These are phyloP conservation scores for Warburgia ugandensis DNA, from an alignment of 164 flowering plant genomes.

Conservation along the genomic window DNA sequence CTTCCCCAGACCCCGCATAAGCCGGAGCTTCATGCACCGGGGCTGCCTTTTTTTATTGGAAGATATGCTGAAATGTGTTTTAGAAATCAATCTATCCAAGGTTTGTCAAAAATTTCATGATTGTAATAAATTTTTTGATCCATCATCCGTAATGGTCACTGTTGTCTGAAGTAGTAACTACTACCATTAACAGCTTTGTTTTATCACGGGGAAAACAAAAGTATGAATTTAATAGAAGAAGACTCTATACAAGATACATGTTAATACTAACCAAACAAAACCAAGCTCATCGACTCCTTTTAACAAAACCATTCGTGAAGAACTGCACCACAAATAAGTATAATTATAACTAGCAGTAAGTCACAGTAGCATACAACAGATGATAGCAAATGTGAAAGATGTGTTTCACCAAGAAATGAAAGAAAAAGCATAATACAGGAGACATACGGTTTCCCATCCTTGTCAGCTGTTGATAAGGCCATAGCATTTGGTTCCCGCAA, in stretches of 20 bases:
- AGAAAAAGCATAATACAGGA: constrained; percentile 9
- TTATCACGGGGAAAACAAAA: no score
- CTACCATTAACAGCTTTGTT: no score
- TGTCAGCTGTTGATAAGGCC: constrained; percentile 77
- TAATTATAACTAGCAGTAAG: not conserved
- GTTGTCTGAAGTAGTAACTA: no score
- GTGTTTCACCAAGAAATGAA: not conserved
- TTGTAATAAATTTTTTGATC: no score
- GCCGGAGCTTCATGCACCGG: no score
- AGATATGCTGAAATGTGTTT: no score
- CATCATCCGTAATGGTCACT: no score
- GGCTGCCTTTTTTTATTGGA: no score
- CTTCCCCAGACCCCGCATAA: no score
- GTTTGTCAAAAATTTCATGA: no score
- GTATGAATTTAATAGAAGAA: no score
- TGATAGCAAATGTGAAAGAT: not conserved
- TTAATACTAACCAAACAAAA: constrained; percentile 73
- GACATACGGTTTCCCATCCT: constrained; percentile 68
- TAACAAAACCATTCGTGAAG: constrained; percentile 87
- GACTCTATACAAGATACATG: not conserved
- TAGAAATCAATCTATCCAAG: no score
- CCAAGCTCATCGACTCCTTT: constrained; percentile 87
- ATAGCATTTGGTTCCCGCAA: constrained; percentile 93
- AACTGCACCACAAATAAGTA: constrained; percentile 29
- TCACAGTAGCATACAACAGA: not conserved